Base-by-base conservation (phyloP, 2,329 filamentous ascomycete species). In the Chaetomiaceae sp. region DNA sequence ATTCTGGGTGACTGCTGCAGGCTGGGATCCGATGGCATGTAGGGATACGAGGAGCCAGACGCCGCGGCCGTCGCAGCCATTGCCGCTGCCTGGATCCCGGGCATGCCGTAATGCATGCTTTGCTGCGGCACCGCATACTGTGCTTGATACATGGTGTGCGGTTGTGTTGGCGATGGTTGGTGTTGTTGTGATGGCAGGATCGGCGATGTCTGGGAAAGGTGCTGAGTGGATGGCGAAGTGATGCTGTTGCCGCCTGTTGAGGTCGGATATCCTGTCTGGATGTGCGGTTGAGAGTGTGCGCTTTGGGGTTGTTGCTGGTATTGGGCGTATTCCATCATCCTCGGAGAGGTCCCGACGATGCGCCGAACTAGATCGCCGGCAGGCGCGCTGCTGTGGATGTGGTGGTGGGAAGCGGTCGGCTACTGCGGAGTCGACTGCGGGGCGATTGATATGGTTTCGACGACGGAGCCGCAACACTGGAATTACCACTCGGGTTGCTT, bases 11-110 rank as follows among this genome's bases (percentile, higher is more conserved):
- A 95, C 19, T 82, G 86, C 68, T 79, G 86, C 71, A 77, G 76
- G 72, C 77, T 83, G 17, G 81, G 77, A 62, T 91, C 87, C 49
- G 86, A 82, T 44, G 84, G 73, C 70, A 90, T 82, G 55, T 86
- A 84, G 55, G 86, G 85, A 60, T 86, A 87, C 56, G 75, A 81
- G 54, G 89, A 86, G 35, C 92, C 91, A 5, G 90, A 91, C 10
- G 92, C 92, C 1, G 92, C 91, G 16, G 92, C 92, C 1, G 91
- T 96, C 19, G 87, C 82, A 39, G 87, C 91, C 88, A 96, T 93
- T 52, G 91, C 91, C 44, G 92, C 91, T 13, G 90, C 90, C 68
- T 95, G 89, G 41, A 90, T 89, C 17, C 86, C 81, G 30, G 86
- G 85, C 70, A 92, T 89, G 51, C 79, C 85, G 72, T 95, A 95